Evolutionary conservation across 352 stramenopile genomes (phyloP), one percentile per base, ranked within the genome.

Genomic region (Phytophthora aleatoria): DNA sequence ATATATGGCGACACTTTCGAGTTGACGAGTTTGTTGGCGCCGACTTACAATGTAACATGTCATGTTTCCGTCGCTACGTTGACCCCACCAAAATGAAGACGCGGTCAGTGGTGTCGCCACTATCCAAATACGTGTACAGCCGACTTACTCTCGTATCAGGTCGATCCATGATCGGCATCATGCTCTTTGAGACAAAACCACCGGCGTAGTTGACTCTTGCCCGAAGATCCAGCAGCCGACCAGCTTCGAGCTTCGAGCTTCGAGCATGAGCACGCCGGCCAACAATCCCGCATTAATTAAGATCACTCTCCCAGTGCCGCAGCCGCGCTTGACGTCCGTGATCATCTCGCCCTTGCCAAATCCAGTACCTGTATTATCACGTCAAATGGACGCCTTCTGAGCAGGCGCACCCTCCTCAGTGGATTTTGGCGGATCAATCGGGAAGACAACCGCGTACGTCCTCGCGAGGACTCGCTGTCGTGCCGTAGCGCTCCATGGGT

Each of bases 241-340:
- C 39, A 45, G 36, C 12, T 38, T 5, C 35, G 35, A 48, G 50
- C 20, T 57, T 26, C 8, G 7, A 11, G 24, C 20, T 20, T 20
- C 8, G 7, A 11, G 24, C 50, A 38, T 57, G 36, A 57, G 16
- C 50, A 57, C 24, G 50, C 36, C 15, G 12, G 8, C 10, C 36
- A 24, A 47, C 11, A 38, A 57, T 38, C 35, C 33, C 13, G 36
- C 50, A 45, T 13, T 11, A 3, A n/a, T 41, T 41, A 39, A 47
- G 50, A 45, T 47, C 35, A 56, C 50, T 43, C 33, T 35, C n/a
- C 16, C 50, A 33, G 4, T n/a, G 26, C 33, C 35, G 35, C 50
- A 47, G 50, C 50, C 50, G 50, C 50, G 50, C 20, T 44, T 13
- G 24, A 38, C 20, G 50, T 13, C 28, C 50, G 50, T 56, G 50